Evolutionary conservation across 179 eudicot species (phyloP), one percentile per base, ranked within the genome.

Genomic region (Silene vulgaris): DNA sequence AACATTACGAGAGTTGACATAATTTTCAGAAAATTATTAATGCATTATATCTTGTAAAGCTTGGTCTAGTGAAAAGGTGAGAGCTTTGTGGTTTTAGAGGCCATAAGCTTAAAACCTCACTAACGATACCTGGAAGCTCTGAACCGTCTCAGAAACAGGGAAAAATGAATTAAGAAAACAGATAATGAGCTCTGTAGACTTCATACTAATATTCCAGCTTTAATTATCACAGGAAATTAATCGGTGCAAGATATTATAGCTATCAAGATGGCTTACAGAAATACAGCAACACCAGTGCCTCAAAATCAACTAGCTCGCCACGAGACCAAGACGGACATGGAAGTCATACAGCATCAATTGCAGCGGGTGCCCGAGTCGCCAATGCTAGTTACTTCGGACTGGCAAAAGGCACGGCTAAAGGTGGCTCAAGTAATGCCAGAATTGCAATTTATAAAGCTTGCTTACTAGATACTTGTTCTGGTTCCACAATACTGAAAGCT

Each of bases 261-360:
- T 71, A 86, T 80, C 75, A 88, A 86, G 81, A 86, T 50, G 67
- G 85, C 88, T 60, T 89, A 77, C 77, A 81, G 56, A 77, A 80
- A 70, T 17, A 13, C 75, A 52, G 76, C 59, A 43, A 85, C 77
- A 65, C 80, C 72, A 45, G 72, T 62, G 20, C 78, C 84, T n/a
- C 80, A 48, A 81, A 62, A 65, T 68, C 74, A 26, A 50, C 66
- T 43, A 86, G 72, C 76, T 89, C 98, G 37, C 86, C 98, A 21
- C 83, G 98, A 75, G 98, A 93, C 71, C 87, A 87, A 65, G 81
- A 79, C 35, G 84, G 98, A 28, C 98, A 93, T 60, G 98, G 98
- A 13, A 91, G 87, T 68, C 98, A 93, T 80, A 93, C 98, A 63
- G 88, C 98, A 65, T 91, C 98, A 0, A 93, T 84, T 20, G 97